phyloP scores from a whole-genome alignment of 108 stramenopile genomes.

The Conticribra guillardii region DNA sequence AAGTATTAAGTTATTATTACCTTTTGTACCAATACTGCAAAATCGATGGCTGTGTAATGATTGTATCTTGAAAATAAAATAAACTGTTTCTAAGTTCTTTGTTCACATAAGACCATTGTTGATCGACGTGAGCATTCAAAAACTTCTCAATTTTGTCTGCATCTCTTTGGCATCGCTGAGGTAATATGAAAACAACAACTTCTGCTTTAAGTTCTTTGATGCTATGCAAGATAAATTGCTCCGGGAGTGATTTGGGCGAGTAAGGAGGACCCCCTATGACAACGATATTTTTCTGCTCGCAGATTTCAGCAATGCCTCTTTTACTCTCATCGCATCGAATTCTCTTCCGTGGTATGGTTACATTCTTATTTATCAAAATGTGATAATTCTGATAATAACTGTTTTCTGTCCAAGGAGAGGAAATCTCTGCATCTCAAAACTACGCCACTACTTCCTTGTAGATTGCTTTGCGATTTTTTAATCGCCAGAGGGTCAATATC shows the following conservation, averaged over 20 bases:
- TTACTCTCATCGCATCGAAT: no score
- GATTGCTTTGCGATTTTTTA: slow-evolving; percentile 12
- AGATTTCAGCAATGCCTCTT: not conserved
- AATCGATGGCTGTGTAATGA: slow-evolving; percentile 29
- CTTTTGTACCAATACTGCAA: slow-evolving; percentile 31
- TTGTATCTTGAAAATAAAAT: slow-evolving; percentile 21
- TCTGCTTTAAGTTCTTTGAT: slow-evolving; percentile 22
- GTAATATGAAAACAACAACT: slow-evolving; percentile 33
- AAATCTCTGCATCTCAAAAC: slow-evolving; percentile 27
- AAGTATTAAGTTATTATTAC: no score
- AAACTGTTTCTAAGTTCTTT: slow-evolving; percentile 21
- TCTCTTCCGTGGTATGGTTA: no score
- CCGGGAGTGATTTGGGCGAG: slow-evolving; percentile 29
- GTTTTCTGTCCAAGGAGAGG: slow-evolving; percentile 7
- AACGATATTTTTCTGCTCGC: slow-evolving; percentile 1
- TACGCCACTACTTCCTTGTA: not conserved
- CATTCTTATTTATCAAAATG: no score
- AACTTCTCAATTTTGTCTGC: slow-evolving; percentile 9
- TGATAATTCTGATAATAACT: not conserved
- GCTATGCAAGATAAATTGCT: slow-evolving; percentile 32
- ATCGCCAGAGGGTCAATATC: slow-evolving; percentile 35
- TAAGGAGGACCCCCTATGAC: slow-evolving; percentile 35
- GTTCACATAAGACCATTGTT: slow-evolving; percentile 8
- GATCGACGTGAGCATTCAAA: not conserved
- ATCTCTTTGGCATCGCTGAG: slow-evolving; percentile 25